Conservation (phyloP, 2,329 filamentous ascomycete genomes). For the Monilinia fructicola region DNA sequence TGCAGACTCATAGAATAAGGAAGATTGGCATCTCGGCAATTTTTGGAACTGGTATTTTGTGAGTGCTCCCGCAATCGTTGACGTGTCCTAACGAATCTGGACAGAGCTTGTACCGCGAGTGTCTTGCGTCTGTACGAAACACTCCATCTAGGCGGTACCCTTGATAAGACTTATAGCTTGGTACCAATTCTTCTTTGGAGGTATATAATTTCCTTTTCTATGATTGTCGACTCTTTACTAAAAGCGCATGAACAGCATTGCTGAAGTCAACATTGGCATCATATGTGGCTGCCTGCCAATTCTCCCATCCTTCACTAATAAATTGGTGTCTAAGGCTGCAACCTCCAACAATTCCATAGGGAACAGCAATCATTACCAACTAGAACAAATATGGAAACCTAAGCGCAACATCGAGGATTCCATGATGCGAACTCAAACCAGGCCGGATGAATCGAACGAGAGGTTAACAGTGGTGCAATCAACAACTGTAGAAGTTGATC, state of each 20-base stretch:
- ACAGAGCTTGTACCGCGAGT: slow-evolving; percentile 7
- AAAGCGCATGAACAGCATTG: neutral
- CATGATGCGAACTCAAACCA: slow-evolving; percentile 5
- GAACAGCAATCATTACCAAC: neutral
- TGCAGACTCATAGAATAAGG: neutral
- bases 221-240: neutral
- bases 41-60: slow-evolving; percentile 11
- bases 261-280: slow-evolving; percentile 3
- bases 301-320: neutral
- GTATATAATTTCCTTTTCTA: neutral
- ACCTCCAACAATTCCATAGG: neutral
- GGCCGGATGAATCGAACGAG: neutral
- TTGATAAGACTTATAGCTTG: neutral
- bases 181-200: slow-evolving; percentile 5
- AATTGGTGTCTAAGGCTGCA: neutral
- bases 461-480: neutral
- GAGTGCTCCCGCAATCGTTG: neutral
- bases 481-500: neutral
- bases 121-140: neutral
- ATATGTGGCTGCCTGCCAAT: slow-evolving; percentile 6
- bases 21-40: slow-evolving; percentile 5
- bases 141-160: neutral
- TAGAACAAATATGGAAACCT: neutral
- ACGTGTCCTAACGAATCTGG: neutral
- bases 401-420: slow-evolving; percentile 4